Base-by-base conservation (phyloP, 164 flowering plant species). In the Paratinospora sagittata region DNA sequence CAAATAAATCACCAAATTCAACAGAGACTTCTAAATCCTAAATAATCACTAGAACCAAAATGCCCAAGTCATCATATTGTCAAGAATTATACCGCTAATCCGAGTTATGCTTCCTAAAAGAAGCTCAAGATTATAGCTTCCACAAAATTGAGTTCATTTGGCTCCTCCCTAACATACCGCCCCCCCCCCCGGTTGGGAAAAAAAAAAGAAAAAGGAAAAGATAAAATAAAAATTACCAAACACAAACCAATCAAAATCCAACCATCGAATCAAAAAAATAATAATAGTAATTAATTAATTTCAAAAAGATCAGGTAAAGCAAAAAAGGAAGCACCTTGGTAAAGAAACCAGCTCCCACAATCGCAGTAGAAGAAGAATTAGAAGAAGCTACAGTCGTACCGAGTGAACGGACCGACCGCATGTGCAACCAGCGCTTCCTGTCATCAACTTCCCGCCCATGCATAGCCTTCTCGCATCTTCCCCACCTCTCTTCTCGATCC, bases 381-480 rank as follows among this genome's bases (percentile, higher is more conserved):
- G 68, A 76, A 64, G 76, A 79, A 76, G 82, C 84, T 77, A 78
- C 70, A 78, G 81, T 76, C 65, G 80, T 77, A 68, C 75, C 75
- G 72, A 77, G 81, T 27, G 84, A 43, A 39, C 84, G 84, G 78
- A 80, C 92, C 43, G 89, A 73, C 86, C 80, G 85, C 95, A 89
- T 89, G 87, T 87, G 91, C 89, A 77, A 85, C 69, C 78, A 72
- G 80, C 81, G 78, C 77, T 80, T 76, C 85, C 84, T 69, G 74
- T 79, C 82, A 80, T 84, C 89, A 83, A 82, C 83, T 78, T 74
- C 82, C 80, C 78, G 76, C 86, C 87, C 90, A 88, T 84, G 90
- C 90, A 88, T 82, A 66, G 13, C 27, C 83, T 78, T 83, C 86
- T 83, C 74, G 84, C 89, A 87, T 85, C 84, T 81, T 84, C 83